Conservation (phyloP, 177 flowering plant genomes). For the Telopea speciosissima region DNA sequence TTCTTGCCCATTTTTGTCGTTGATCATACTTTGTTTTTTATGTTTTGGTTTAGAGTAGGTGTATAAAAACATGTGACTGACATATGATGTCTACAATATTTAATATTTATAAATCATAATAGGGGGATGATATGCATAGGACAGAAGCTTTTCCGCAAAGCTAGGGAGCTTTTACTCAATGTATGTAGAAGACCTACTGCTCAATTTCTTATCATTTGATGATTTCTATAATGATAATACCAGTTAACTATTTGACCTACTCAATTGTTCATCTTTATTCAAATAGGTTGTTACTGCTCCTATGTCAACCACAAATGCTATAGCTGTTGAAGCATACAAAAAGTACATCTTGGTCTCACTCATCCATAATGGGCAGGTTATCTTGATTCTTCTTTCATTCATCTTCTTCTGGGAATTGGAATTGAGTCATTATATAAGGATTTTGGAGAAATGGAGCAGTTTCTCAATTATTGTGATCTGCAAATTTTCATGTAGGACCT, state of each 20-base stretch:
- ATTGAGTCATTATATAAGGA: not conserved
- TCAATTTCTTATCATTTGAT: not conserved
- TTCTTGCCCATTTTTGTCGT: not conserved
- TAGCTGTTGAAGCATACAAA: conserved; percentile 94
- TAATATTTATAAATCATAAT: conserved; percentile 15
- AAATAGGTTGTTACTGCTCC: conserved; percentile 90
- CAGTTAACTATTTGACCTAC: too few relatives aligned
- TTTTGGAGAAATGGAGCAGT: not conserved
- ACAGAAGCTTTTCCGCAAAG: conserved; percentile 68
- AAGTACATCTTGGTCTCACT: conserved; percentile 88
- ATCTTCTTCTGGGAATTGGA: not conserved
- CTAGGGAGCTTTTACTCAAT: conserved; percentile 82
- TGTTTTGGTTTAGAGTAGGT: not conserved
- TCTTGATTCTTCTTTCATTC: conserved; percentile 2
- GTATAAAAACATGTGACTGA: conserved; percentile 3
- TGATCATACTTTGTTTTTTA: not conserved
- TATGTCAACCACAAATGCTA: conserved; percentile 65
- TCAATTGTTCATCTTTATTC: not conserved
- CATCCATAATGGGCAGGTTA: conserved; percentile 85
- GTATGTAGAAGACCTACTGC: conserved; percentile 23
- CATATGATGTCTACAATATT: conserved; percentile 6
- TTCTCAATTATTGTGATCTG: not conserved
- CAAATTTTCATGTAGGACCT: not conserved
- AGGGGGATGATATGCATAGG: conserved; percentile 98
- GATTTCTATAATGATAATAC: not conserved